A percentile compares a stretch with the other conserved stretches of the same genome.
These are phyloP conservation scores for Porphyra umbilicalis DNA, from an alignment of 31 red algal genomes.

Conservation along the genomic window DNA sequence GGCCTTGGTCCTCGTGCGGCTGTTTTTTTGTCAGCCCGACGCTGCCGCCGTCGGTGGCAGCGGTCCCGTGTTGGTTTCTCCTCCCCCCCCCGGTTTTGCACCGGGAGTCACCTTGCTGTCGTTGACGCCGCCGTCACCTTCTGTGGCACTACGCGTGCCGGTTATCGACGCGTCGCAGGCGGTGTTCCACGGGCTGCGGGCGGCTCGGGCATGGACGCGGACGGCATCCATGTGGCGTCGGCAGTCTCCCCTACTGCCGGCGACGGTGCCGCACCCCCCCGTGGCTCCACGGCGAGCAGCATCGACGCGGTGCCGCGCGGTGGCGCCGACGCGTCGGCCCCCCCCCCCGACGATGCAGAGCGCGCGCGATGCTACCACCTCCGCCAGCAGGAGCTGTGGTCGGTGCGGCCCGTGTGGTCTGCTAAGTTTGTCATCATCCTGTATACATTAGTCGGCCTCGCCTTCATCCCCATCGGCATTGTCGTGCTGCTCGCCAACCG, in stretches of 20 bases:
- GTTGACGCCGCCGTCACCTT: too few species aligned
- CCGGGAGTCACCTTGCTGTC: too few species aligned
- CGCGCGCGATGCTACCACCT: not conserved
- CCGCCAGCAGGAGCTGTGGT: slow-evolving; percentile 12
- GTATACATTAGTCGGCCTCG: slow-evolving; percentile 27
- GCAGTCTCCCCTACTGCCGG: not conserved
- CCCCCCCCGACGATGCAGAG: not conserved
- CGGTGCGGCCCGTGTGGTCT: not conserved
- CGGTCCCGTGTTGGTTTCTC: too few species aligned
- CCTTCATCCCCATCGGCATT: slow-evolving; percentile 43
- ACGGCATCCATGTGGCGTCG: not conserved
- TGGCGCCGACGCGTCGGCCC: not conserved
- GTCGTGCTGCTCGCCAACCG: slow-evolving; percentile 9
- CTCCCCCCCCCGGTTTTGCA: too few species aligned
- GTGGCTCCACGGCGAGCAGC: too few species aligned
- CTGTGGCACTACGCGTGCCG: too few species aligned
- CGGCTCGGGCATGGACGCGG: not conserved
- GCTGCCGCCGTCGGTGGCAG: too few species aligned
- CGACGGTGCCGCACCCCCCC: not conserved
- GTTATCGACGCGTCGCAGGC: too few species aligned
- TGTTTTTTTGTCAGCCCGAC: too few species aligned
- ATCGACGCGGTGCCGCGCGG: not conserved
- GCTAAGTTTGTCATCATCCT: slow-evolving; percentile 38
- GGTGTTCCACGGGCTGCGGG: too few species aligned
- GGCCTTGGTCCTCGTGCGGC: too few species aligned